Conservation (phyloP, 139 green algal genomes). For the Protoeuglena noctilucae region DNA sequence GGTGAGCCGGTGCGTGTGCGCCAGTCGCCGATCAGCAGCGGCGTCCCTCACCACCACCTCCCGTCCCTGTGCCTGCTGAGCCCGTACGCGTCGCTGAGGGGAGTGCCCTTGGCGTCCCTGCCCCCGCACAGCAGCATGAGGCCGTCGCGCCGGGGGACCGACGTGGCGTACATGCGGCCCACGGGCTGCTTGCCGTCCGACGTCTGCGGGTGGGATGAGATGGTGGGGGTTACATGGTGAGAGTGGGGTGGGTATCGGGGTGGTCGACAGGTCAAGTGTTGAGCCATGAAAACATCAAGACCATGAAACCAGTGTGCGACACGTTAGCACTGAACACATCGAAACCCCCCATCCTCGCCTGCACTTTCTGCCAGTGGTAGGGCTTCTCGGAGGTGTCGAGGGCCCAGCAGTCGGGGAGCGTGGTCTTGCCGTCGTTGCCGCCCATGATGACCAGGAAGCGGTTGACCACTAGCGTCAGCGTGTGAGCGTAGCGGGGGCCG, state of each 20-base stretch:
- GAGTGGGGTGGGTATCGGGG: too few species aligned
- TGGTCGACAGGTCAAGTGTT: too few species aligned
- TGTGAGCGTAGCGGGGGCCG: slow-evolving; percentile 87
- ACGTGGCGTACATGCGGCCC: slow-evolving; percentile 88
- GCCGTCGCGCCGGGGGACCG: slow-evolving; percentile 75
- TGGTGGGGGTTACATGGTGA: too few species aligned
- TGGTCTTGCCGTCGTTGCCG: slow-evolving; percentile 89
- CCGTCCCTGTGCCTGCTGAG: slow-evolving; percentile 92
- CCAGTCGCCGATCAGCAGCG: too few species aligned
- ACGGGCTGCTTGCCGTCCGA: not conserved
- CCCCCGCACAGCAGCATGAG: slow-evolving; percentile 90
- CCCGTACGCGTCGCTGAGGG: slow-evolving; percentile 82
- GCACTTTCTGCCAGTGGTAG: slow-evolving; percentile 88
- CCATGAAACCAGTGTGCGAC: too few species aligned
- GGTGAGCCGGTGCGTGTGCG: too few species aligned
- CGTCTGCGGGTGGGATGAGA: too few species aligned
- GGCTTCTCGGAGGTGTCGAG: slow-evolving; percentile 97
- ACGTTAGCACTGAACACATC: too few species aligned
- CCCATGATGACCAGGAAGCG: slow-evolving; percentile 92
- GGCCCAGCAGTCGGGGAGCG: slow-evolving; percentile 78
- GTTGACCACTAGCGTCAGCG: slow-evolving; percentile 86
- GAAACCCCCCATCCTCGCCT: slow-evolving; percentile 8
- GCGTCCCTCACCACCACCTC: too few species aligned
- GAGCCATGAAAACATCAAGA: too few species aligned
- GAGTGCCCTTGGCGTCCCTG: slow-evolving; percentile 53